Evolutionary conservation across 148 eudicot species (phyloP).

Genomic region (Cornus kousa): DNA sequence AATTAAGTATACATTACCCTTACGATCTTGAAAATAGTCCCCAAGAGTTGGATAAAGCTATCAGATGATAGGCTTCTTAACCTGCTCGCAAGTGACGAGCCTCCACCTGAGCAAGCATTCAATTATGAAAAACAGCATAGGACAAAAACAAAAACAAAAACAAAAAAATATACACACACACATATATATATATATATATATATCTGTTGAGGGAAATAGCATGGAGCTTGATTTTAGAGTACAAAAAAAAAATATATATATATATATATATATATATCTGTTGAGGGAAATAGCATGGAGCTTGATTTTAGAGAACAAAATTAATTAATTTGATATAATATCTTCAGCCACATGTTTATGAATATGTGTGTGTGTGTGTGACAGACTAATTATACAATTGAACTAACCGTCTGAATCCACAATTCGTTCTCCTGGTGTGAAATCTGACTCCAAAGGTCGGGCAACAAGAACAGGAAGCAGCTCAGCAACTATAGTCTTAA

Average conservation of each 20-base stretch:
- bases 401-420: constrained; percentile 79
- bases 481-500: constrained; percentile 74
- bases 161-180: too few relatives aligned
- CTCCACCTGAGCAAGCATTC: constrained; percentile 52
- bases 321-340: neutral
- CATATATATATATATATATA: too few relatives aligned
- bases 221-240: neutral
- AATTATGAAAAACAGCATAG: neutral
- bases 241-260: neutral
- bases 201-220: neutral
- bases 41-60: constrained; percentile 70
- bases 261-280: neutral
- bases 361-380: neutral
- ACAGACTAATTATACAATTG: neutral
- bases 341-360: too few relatives aligned
- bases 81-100: constrained; percentile 76
- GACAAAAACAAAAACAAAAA: neutral
- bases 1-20: constrained; percentile 67
- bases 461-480: constrained; percentile 76
- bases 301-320: neutral
- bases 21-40: constrained; percentile 72
- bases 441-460: constrained; percentile 58
- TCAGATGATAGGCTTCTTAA: constrained; percentile 82
- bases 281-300: neutral
- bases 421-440: constrained; percentile 62